Evolutionary conservation across 1,284 basidiomycete genomes (phyloP), one percentile per base, ranked within the genome.

Genomic region (Salmacisia buchloeana): DNA sequence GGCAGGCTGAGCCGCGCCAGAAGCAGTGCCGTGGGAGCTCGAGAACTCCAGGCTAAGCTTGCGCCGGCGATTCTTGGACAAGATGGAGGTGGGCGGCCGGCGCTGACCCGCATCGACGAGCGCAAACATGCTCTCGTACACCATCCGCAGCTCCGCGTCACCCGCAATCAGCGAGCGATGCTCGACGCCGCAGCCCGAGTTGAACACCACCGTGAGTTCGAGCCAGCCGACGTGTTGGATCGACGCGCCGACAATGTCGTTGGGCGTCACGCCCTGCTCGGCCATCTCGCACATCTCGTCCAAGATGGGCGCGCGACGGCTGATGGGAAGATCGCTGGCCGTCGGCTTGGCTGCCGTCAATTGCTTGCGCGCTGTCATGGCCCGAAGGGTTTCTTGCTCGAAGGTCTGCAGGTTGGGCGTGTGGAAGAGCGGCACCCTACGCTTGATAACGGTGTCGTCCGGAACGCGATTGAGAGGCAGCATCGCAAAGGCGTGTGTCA

Each of bases 121-220:
- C 21, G 72, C 63, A 41, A 68, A 61, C 60, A 69, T 72, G n/a
- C 69, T 67, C 23, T 76, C 73, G 59, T 61, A 71, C 2, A 69
- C 72, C 34, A 64, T 70, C 9, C 75, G 69, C 67, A 77, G 63
- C 67, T 76, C 73, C 27, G 60, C 31, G 34, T 77, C 74, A 23
- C 72, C 74, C 5, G 69, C 65, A 7, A 65, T 61, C 49, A 72
- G 66, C 31, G 65, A 61, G 7, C 65, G 45, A 34, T 76, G 74
- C 59, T 73, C 72, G 2, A 63, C 66, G 7, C 61, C 68, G 21
- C 76, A 67, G 2, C 75, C 75, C 15, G 68, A 60, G 34, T 70
- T 64, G 66, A 71, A 75, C 57, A 70, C 69, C 45, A 73, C 36
- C 18, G 68, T 66, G 34, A 77, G 59, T 52, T 77, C 74, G 1